Evolutionary conservation across 208 protist species (phyloP), one percentile per base, ranked within the genome.

Genomic region (Wallacemonas rigidus): DNA sequence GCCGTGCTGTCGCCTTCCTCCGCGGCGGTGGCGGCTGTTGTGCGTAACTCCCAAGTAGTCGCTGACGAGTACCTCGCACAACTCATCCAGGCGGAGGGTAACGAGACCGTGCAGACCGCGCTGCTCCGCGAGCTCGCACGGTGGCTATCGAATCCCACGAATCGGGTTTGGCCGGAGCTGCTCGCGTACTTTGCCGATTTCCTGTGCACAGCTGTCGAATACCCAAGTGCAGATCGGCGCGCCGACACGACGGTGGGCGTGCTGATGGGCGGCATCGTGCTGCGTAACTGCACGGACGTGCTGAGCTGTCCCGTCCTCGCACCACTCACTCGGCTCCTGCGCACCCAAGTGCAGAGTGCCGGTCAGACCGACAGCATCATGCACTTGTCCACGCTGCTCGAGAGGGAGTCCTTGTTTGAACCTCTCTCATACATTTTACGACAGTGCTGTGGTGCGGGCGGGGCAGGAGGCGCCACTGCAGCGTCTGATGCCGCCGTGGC

Each of bases 71-170:
- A 85, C 63, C 60, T 76, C 26, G 54, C 63, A 45, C 12, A 72
- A 6, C 57, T 88, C 2, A 67, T 72, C 45, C 51, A 51, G 15
- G 70, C 75, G 14, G 72, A 77, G 51, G 74, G 74, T 41, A 35
- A 69, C 35, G 62, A 69, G 11, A 14, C 14, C 17, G 51, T 43
- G 58, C 79, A 87, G 67, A 36, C 79, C 39, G 63, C 75, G 35
- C 69, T 69, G 1, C 73, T 88, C 8, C 64, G 65, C 1, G 73
- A 88, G 61, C 69, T 88, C 15, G 69, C 69, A 38, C 75, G 58
- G 5, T 88, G 83, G 83, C 68, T 88, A 38, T 57, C 73, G 1
- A 73, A 85, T 64, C 83, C 83, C 12, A 69, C 75, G 26, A 69
- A 81, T 68, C 41, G 36, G 26, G 48, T 88, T 8, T 82, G 83